Base-by-base conservation (phyloP, 495 filamentous ascomycete genomes). In the Aspergillus taichungensis region DNA sequence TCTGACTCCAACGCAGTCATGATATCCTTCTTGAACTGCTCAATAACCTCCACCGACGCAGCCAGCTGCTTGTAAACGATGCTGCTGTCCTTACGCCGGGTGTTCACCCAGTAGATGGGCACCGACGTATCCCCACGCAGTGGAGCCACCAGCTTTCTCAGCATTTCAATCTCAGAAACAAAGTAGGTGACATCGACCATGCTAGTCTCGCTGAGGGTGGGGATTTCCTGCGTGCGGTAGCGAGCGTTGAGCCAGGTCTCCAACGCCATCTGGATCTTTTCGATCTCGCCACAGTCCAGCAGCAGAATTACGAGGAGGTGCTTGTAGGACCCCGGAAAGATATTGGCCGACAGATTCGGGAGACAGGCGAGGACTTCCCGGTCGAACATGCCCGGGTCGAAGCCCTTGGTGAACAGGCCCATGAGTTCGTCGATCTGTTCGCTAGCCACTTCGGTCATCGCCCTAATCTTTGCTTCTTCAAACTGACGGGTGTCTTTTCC, bases 281-380 rank as follows among this genome's bases (percentile, higher is more conserved):
- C 41, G 33, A 61, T 31, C 3, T 37, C 12, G 2, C 38, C 39
- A 32, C 24, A 50, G 3, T 36, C 24, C 27, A 48, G 40, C 24
- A 58, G 48, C 13, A 60, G 33, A 7, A 60, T 35, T 5, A 58
- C 8, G 12, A 63, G 30, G 6, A 63, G 45, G 37, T 63, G 60
- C 5, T 42, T 43, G 32, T 55, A 60, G 5, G 54, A 54, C 13
- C 60, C 57, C 0, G 60, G 60, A 8, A 55, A 44, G 2, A 52
- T 39, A 27, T 43, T 30, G 1, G 40, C 18, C 2, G 30, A 11
- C 13, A 63, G 27, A 3, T 9, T 31, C 0, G 54, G 52, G 24
- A 60, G 40, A 10, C 28, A 40, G 0, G 33, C 13, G 14, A 27
- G 40, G 18, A 60, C 37, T 8, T 48, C 29, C n/a, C 38, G 14